Base-by-base conservation (phyloP, 2,329 filamentous ascomycete genomes). In the Zymoseptoria passerinii region DNA sequence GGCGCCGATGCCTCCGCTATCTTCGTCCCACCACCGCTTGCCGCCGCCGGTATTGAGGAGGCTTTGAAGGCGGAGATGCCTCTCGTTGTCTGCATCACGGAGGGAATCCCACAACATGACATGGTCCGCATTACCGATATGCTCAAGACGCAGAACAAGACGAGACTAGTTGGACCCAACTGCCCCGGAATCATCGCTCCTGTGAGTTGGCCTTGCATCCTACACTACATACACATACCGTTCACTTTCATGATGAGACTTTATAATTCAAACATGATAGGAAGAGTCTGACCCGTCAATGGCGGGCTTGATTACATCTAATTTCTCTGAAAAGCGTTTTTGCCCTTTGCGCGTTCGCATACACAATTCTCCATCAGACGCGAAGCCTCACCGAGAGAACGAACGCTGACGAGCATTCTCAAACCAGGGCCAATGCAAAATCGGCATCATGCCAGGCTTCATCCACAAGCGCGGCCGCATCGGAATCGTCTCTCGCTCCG, bases 381-480 rank as follows among this genome's bases (percentile, higher is more conserved):
- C 27, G 6, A 8, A 23, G 28, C 8, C 10, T 1, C 4, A 23
- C 29, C 50, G 9, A 23, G 23, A 13, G 19, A 18, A 4, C n/a
- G 13, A 3, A 52, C 13, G 53, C 62, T 64, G 52, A 65, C 57
- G 28, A 23, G 19, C 54, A 18, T 29, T n/a, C n/a, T 19, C 19
- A 20, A 29, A 23, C n/a, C 56, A 85, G 79, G 94, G 92, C 70
- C 92, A 95, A 85, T 99, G 94, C 86, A 99, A 99, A 83, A 97
- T 99, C 73, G 94, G 94, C 74, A 99, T 99, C 81, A 97, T 99
- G 94, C 90, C 94, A 66, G 94, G 94, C 71, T 96, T 97, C 83
- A 97, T 99, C 81, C 94, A 99, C 86, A 97, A 97, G 85, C 90
- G 92, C 77, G 94, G 94, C 71, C 92, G 94, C 76, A 92, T 99